Percentiles rank a stretch among this genome's conserved stretches.
Conservation (phyloP, 179 eudicot genomes). For the Corrigiola litoralis region DNA sequence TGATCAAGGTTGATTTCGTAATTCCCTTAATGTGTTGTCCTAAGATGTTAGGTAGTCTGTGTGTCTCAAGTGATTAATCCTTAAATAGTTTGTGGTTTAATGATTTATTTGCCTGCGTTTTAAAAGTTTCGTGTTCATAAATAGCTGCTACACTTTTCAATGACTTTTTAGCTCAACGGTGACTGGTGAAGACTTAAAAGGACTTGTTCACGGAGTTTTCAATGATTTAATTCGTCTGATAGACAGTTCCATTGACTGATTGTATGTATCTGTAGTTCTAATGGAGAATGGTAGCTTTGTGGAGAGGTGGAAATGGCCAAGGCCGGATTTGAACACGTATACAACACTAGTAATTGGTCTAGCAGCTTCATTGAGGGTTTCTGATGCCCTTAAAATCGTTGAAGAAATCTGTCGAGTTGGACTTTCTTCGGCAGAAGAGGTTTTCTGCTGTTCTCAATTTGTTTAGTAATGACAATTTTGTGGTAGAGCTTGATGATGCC, state of each 20-base stretch:
- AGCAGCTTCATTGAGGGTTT: conserved; percentile 81
- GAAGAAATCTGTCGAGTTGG: conserved; percentile 66
- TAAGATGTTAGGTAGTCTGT: no score
- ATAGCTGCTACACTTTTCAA: no score
- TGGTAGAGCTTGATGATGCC: background rate
- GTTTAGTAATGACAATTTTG: background rate
- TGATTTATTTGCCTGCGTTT: no score
- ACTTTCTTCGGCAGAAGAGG: conserved; percentile 89
- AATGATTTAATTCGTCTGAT: no score
- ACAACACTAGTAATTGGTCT: conserved; percentile 63
- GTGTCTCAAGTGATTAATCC: no score
- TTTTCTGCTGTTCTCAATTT: conserved; percentile 16
- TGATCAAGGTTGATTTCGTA: conserved; percentile 38
- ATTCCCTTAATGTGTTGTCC: background rate
- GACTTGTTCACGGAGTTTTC: no score
- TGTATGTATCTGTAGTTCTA: conserved; percentile 25
- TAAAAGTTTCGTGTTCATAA: no score
- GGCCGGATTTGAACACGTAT: conserved; percentile 67
- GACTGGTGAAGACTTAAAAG: no score
- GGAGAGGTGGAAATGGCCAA: conserved; percentile 86
- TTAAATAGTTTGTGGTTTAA: no score
- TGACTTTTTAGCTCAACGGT: no score
- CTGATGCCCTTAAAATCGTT: conserved; percentile 72
- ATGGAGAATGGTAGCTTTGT: conserved; percentile 38
- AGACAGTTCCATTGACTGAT: background rate